Base-by-base conservation (phyloP, 495 filamentous ascomycete species). In the Viridothelium virens region DNA sequence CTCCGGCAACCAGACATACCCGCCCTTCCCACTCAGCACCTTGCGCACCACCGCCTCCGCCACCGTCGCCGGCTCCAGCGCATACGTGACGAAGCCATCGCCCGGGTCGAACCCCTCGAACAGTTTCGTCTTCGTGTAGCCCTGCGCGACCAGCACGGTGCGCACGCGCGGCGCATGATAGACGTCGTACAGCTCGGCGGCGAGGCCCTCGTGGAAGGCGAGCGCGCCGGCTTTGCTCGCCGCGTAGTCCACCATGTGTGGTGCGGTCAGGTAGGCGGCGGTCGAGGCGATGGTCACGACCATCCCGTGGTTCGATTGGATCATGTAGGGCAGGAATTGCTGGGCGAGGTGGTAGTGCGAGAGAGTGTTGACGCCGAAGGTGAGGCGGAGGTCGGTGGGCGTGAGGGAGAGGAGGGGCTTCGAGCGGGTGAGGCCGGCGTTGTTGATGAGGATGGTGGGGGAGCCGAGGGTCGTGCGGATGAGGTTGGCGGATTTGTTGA, bases 301-400 rank as follows among this genome's bases (percentile, higher is more conserved):
- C 81, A 88, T 89, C 63, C 89, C 89, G 74, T 91, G 88, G 78
- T 91, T 86, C 5, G 61, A 59, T 47, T 74, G 66, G 53, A 88
- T 73, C 80, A 91, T 89, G 63, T 75, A 70, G 0, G 89, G 89
- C 1, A 91, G 78, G 78, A 91, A 91, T 65, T 87, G 83, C 67
- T 83, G 79, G 0, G 79, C 74, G 1, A 87, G 81, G 74, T 78
- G 85, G 80, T 85, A 90, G 77, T 89, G 89, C 0, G 86, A 76
- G 41, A 91, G 74, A 1, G 84, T 82, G 77, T 91, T 92, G 69
- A 91, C 86, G 65, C 86, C 84, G 73, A 91, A 91, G 69, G 84
- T 86, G 68, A 85, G 84, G 3, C 79, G 77, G 63, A 88, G 61
- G 16, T 63, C 61, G 34, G 47, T 56, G 14, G 3, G 3, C 2